phyloP scores from a whole-genome alignment of 371 early-diverging fungal genomes.

The Mucor velutinosus region DNA sequence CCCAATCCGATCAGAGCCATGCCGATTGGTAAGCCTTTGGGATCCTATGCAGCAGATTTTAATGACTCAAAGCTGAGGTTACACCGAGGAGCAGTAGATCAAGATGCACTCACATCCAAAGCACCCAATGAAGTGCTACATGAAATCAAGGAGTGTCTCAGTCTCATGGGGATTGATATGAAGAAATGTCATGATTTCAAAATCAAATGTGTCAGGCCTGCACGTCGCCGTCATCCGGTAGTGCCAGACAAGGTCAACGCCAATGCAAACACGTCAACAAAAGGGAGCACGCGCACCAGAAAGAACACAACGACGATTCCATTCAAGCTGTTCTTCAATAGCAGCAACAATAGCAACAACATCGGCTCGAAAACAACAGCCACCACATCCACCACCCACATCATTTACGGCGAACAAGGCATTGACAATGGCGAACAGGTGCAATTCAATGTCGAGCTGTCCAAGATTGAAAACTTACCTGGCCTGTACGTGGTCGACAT shows the following conservation, averaged over 20 bases:
- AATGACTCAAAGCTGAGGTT: conserved; percentile 63
- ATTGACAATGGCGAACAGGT: conserved; percentile 87
- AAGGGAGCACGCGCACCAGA: conserved; percentile 5
- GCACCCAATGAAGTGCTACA: conserved; percentile 73
- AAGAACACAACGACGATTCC: conserved; percentile 16
- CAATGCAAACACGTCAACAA: conserved; percentile 15
- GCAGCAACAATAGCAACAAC: background rate
- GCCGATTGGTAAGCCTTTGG: conserved; percentile 22
- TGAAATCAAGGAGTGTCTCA: conserved; percentile 66
- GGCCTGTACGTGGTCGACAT: conserved; percentile 92
- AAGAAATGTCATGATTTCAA: conserved; percentile 72
- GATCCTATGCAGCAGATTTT: conserved; percentile 14
- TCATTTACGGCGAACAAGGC: conserved; percentile 88
- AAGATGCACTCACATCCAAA: conserved; percentile 71
- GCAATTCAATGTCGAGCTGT: conserved; percentile 86
- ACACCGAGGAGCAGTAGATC: conserved; percentile 82
- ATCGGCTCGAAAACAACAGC: conserved; percentile 13
- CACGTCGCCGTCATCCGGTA: conserved; percentile 1
- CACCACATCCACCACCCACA: background rate
- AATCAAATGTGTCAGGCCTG: conserved; percentile 70
- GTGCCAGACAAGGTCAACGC: background rate
- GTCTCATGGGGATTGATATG: conserved; percentile 71
- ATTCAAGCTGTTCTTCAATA: conserved; percentile 8
- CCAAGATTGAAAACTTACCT: conserved; percentile 85
- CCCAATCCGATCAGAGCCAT: conserved; percentile 28